Evolutionary conservation across 2,329 filamentous ascomycete species (phyloP).

Genomic region (Aureobasidium sp.): DNA sequence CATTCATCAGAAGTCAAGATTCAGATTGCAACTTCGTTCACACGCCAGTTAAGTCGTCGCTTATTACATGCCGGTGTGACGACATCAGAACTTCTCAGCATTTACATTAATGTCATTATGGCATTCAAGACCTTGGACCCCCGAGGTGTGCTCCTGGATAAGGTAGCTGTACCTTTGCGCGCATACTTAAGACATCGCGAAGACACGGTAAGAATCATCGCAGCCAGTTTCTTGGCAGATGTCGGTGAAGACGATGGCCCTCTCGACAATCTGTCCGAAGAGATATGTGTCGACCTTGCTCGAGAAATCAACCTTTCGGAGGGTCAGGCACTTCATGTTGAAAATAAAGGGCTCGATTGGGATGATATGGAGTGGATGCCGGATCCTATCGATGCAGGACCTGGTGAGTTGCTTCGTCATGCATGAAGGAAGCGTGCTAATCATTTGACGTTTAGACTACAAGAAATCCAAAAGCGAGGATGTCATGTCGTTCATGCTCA

Average conservation of each 20-base stretch:
- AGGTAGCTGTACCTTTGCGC: constrained; percentile 66
- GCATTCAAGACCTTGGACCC: constrained; percentile 69
- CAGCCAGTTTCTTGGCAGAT: constrained; percentile 63
- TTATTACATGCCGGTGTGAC: constrained; percentile 70
- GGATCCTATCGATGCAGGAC: constrained; percentile 85
- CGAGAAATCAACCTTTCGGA: constrained; percentile 55
- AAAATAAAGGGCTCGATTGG: constrained; percentile 67
- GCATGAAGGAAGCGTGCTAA: neutral
- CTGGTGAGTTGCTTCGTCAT: constrained; percentile 28
- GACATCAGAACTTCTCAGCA: constrained; percentile 66
- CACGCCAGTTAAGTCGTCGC: constrained; percentile 55
- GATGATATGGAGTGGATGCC: constrained; percentile 90
- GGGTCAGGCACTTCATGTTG: constrained; percentile 41
- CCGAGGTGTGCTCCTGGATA: constrained; percentile 68
- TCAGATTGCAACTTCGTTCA: constrained; percentile 64
- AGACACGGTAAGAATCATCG: constrained; percentile 71
- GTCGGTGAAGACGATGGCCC: constrained; percentile 38
- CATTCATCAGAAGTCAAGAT: constrained; percentile 62
- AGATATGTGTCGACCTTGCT: constrained; percentile 60
- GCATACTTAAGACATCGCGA: constrained; percentile 70
- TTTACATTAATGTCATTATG: constrained; percentile 73
- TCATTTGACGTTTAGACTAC: constrained; percentile 49
- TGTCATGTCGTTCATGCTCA: constrained; percentile 84
- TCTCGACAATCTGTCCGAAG: constrained; percentile 35
- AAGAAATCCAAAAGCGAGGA: constrained; percentile 83